Evolutionary conservation across 495 filamentous ascomycete species (phyloP).

Genomic region (Aspergillus sclerotioniger): DNA sequence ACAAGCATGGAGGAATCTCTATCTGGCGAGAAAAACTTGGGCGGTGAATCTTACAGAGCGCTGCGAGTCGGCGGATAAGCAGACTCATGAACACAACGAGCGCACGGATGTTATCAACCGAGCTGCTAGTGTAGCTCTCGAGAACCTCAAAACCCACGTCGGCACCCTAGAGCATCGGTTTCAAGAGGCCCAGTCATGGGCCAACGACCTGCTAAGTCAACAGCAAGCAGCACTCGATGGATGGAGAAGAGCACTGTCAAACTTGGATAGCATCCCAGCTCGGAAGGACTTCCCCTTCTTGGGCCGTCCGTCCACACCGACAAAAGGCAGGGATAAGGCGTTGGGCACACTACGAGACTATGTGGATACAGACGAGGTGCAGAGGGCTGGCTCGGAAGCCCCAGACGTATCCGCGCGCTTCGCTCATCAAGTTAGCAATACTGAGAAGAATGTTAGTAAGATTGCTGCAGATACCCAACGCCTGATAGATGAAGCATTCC

Average conservation of each 20-base stretch:
- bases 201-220: conserved; percentile 65
- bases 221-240: conserved; percentile 61
- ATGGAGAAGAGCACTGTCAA: conserved; percentile 66
- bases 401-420: conserved; percentile 50
- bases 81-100: conserved; percentile 51
- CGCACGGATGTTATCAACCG: conserved; percentile 71
- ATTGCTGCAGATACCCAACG: conserved; percentile 54
- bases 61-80: conserved; percentile 57
- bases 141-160: conserved; percentile 77
- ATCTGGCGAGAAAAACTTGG: conserved; percentile 72
- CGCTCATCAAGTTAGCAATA: conserved; percentile 46
- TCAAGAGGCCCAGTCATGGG: conserved; percentile 69
- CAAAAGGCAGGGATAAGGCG: conserved; percentile 31
- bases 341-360: conserved; percentile 66
- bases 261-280: conserved; percentile 60
- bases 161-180: conserved; percentile 71
- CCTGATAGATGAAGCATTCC: conserved; percentile 40
- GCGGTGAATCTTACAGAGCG: conserved; percentile 64
- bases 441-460: conserved; percentile 50
- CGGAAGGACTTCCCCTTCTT: conserved; percentile 58
- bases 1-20: conserved; percentile 78
- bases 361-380: conserved; percentile 64
- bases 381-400: conserved; percentile 57
- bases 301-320: conserved; percentile 42
- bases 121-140: conserved; percentile 72